Conservation (phyloP, 1,139 yeast genomes). For the Pneumocystis wakefieldiae region DNA sequence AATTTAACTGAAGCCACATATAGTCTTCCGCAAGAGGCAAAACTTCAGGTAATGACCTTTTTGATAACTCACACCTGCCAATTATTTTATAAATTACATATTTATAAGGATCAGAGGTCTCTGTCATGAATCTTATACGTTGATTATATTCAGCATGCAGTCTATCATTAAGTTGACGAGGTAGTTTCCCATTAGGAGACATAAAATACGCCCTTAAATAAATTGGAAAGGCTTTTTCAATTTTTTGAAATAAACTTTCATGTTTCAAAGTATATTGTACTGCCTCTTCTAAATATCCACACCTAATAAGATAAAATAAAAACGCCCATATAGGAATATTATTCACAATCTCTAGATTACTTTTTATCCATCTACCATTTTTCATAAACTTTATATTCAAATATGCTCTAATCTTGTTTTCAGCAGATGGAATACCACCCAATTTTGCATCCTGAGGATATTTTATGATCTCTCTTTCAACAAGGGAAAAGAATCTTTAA, state of each 20-base stretch:
- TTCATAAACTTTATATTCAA: conserved; percentile 31
- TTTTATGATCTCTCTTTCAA: conserved; percentile 57
- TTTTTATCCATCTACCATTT: conserved; percentile 36
- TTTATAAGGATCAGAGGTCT: conserved; percentile 68
- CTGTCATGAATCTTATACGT: conserved; percentile 50
- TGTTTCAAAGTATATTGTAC: conserved; percentile 40
- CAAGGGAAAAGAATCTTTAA: conserved; percentile 43
- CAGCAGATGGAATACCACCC: conserved; percentile 52
- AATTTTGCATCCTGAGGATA: conserved; percentile 40
- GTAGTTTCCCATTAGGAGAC: conserved; percentile 40
- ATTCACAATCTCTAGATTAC: conserved; percentile 44
- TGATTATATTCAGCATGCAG: conserved; percentile 72
- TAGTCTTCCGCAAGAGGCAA: conserved; percentile 84
- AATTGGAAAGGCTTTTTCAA: conserved; percentile 71
- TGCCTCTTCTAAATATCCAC: conserved; percentile 72
- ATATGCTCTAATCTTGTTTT: conserved; percentile 57
- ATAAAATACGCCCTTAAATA: conserved; percentile 62
- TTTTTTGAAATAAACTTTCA: conserved; percentile 52
- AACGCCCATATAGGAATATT: conserved; percentile 89
- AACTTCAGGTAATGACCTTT: conserved; percentile 63
- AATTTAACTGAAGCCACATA: conserved; percentile 83
- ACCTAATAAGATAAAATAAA: conserved; percentile 65
- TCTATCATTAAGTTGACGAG: conserved; percentile 54
- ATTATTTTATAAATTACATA: conserved; percentile 79
- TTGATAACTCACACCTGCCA: conserved; percentile 75